A percentile compares a stretch with the other conserved stretches of the same genome.
phyloP scores from a whole-genome alignment of 345 rosid species.

The Kernera saxatilis region DNA sequence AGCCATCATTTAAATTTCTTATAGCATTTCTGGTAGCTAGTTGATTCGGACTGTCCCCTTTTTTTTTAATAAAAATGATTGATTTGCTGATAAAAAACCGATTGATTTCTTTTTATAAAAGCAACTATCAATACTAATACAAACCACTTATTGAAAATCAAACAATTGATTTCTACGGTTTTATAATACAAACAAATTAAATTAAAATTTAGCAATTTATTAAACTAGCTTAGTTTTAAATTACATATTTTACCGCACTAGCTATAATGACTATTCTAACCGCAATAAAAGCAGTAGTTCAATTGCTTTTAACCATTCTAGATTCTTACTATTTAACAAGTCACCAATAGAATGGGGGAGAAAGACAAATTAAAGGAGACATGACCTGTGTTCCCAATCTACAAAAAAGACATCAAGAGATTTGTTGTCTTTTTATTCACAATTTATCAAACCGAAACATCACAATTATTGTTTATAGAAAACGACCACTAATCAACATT shows the following conservation, averaged over 20 bases:
- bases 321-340: background rate
- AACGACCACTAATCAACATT: conserved; percentile 13
- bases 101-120: too few species aligned
- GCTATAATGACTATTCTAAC: background rate
- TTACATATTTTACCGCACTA: background rate
- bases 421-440: conserved; percentile 10
- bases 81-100: too few species aligned
- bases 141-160: too few species aligned
- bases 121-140: too few species aligned
- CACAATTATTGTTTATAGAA: background rate
- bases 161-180: background rate
- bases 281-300: background rate
- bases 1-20: background rate
- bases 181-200: background rate
- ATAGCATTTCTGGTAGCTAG: background rate
- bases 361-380: background rate
- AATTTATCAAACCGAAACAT: background rate
- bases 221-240: background rate
- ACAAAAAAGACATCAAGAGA: conserved; percentile 20
- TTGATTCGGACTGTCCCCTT: background rate
- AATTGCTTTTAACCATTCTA: background rate
- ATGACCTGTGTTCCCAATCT: conserved; percentile 16
- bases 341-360: background rate
- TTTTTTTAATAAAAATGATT: background rate
- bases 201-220: background rate